These are phyloP conservation scores for Diaporthe helianthi DNA, from an alignment of 2,329 filamentous ascomycete species.

Conservation along the genomic window DNA sequence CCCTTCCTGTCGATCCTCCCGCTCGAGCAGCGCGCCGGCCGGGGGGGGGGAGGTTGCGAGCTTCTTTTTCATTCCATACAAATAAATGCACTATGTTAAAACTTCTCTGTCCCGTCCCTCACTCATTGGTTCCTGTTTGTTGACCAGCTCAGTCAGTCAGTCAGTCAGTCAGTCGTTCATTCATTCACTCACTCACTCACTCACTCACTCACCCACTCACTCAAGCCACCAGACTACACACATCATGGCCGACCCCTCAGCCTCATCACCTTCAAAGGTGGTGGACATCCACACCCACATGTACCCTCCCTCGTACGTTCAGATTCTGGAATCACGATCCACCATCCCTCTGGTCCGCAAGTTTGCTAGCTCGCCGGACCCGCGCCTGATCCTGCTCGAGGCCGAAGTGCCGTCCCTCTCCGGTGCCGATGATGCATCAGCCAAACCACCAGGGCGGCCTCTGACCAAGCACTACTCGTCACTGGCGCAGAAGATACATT, in stretches of 20 bases:
- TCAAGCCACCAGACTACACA: background rate
- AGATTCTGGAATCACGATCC: constrained; percentile 63
- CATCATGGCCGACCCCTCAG: constrained; percentile 22
- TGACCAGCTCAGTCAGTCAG: background rate
- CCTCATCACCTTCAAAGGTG: constrained; percentile 45
- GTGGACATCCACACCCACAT: constrained; percentile 76
- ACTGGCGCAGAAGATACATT: constrained; percentile 78
- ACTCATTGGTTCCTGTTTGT: background rate
- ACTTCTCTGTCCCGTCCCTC: background rate
- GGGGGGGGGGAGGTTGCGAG: too few species aligned
- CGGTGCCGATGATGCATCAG: constrained; percentile 56
- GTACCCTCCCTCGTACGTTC: constrained; percentile 70
- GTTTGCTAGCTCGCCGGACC: constrained; percentile 61
- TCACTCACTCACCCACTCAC: background rate
- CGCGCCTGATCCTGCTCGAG: constrained; percentile 66
- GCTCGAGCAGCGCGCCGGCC: constrained; percentile 17
- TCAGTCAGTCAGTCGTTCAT: background rate
- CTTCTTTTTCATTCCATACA: background rate
- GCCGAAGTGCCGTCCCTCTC: constrained; percentile 41
- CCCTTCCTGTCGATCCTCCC: constrained; percentile 3
- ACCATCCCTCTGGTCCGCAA: constrained; percentile 75
- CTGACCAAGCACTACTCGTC: constrained; percentile 85
- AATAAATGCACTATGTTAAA: too few species aligned
- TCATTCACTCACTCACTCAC: too few species aligned
- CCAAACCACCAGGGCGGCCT: constrained; percentile 75